phyloP scores from a whole-genome alignment of 1,284 basidiomycete species.

The Hemileia vastatrix region DNA sequence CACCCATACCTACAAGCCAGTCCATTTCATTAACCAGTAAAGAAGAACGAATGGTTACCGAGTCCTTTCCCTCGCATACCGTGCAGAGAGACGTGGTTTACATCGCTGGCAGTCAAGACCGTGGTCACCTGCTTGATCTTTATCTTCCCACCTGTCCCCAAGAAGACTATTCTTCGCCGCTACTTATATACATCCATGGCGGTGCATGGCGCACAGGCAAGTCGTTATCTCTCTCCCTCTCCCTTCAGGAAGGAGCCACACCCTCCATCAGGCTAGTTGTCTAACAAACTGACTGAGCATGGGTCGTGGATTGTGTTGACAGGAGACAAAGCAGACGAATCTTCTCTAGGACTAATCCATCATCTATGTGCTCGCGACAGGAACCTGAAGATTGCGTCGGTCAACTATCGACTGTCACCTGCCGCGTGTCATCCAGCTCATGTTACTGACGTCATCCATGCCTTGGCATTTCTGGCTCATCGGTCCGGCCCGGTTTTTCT shows the following conservation, averaged over 20 bases:
- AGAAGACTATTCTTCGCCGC: neutral
- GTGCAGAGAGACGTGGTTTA: no score
- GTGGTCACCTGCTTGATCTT: no score
- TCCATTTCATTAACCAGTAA: no score
- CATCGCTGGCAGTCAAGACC: no score
- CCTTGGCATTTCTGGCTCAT: neutral
- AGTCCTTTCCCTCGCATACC: no score
- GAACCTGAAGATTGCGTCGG: conserved; percentile 4
- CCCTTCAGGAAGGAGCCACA: neutral
- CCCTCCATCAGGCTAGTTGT: neutral
- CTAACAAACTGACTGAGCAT: neutral
- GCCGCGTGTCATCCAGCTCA: conserved; percentile 8
- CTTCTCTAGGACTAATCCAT: conserved; percentile 4
- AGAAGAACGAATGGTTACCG: no score
- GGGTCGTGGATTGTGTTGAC: neutral
- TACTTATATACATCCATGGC: conserved; percentile 18
- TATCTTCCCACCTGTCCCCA: neutral
- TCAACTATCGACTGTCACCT: conserved; percentile 19
- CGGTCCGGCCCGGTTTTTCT: conserved; percentile 1
- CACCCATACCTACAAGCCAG: no score
- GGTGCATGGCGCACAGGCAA: conserved; percentile 23
- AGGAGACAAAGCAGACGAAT: conserved; percentile 18
- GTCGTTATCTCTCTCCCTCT: neutral
- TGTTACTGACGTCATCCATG: conserved; percentile 1
- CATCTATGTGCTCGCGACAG: conserved; percentile 3